Conservation (phyloP, 2,329 filamentous ascomycete species). For the Clarireedia homoeocarpa region DNA sequence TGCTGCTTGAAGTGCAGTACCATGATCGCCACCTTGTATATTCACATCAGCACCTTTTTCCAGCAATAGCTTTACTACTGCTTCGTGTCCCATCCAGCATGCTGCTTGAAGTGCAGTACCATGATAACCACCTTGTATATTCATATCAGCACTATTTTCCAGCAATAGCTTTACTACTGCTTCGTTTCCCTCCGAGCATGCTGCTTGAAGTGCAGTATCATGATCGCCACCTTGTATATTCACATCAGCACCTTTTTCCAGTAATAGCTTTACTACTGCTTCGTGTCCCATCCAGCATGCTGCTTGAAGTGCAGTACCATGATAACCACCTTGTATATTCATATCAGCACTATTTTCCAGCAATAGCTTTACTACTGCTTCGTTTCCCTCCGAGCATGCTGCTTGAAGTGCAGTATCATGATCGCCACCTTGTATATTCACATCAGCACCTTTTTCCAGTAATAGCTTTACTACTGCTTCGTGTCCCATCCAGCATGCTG, state of each 20-base stretch:
- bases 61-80: not conserved
- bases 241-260: not conserved
- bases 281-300: too few species aligned
- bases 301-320: not conserved
- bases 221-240: not conserved
- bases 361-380: not conserved
- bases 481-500: not conserved
- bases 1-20: too few species aligned
- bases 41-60: not conserved
- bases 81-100: not conserved
- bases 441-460: too few species aligned
- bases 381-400: not conserved
- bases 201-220: not conserved
- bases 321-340: not conserved
- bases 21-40: not conserved
- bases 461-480: not conserved
- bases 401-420: not conserved
- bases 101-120: constrained; percentile 1
- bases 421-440: too few species aligned
- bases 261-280: too few species aligned
- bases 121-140: too few species aligned
- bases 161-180: not conserved
- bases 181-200: not conserved
- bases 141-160: too few species aligned
- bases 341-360: not conserved